Conservation (phyloP, 2,329 filamentous ascomycete genomes). For the Alternaria consortialis region DNA sequence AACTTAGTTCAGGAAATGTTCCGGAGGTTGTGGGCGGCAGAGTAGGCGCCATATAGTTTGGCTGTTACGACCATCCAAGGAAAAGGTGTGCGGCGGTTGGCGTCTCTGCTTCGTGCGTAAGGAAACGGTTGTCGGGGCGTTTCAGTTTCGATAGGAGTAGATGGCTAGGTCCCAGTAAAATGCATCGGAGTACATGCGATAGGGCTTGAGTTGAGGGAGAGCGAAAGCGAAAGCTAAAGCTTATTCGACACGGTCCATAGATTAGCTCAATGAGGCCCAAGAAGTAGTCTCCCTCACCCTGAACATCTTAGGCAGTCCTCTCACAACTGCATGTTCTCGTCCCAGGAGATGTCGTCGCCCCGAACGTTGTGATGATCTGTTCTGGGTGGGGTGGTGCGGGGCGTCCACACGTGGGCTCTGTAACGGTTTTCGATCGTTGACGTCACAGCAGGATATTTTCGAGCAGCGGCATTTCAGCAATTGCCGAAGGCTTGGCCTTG, state of each 20-base stretch:
- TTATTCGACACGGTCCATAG: neutral
- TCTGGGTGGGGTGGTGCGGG: constrained; percentile 12
- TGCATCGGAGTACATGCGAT: neutral
- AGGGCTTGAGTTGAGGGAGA: neutral
- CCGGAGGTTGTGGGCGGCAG: constrained; percentile 6
- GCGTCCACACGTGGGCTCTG: constrained; percentile 8
- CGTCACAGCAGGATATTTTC: constrained; percentile 6
- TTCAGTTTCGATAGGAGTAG: neutral
- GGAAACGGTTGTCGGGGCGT: neutral
- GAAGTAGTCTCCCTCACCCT: neutral
- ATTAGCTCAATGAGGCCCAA: neutral
- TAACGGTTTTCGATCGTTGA: constrained; percentile 7
- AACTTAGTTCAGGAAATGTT: constrained; percentile 11
- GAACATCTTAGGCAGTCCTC: neutral
- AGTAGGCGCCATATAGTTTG: neutral
- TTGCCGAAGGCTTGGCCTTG: neutral
- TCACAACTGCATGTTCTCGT: neutral
- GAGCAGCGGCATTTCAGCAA: neutral
- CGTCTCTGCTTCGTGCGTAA: neutral
- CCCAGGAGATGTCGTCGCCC: neutral
- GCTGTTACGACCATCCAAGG: neutral
- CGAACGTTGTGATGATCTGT: neutral
- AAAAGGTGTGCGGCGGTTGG: neutral
- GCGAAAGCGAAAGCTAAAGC: neutral
- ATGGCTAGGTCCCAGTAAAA: neutral